Conservation (phyloP, 345 rosid genomes). For the Raphanus raphanistrum region DNA sequence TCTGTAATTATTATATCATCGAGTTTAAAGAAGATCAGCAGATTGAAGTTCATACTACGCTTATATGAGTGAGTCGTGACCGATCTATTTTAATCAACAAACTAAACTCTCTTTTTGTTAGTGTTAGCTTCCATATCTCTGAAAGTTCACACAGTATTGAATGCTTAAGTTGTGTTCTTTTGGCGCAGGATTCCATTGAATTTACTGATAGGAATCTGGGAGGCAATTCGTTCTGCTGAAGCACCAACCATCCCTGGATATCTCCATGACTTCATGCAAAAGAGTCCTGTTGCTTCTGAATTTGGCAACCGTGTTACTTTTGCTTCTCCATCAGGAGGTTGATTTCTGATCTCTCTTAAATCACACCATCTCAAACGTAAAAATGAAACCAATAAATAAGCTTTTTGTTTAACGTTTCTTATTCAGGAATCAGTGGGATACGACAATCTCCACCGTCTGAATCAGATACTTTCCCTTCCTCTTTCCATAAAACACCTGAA, state of each 20-base stretch:
- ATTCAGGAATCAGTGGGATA: conserved; percentile 47
- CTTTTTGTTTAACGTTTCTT: background rate
- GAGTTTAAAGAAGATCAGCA: conserved; percentile 45
- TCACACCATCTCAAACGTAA: conserved; percentile 12
- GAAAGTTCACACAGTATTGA: conserved; percentile 4
- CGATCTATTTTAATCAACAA: background rate
- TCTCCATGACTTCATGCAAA: conserved; percentile 40
- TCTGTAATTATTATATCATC: conserved; percentile 50
- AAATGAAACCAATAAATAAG: conserved; percentile 8
- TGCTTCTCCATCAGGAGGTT: conserved; percentile 35
- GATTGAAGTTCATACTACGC: conserved; percentile 50
- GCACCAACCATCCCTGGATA: conserved; percentile 44
- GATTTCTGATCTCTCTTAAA: conserved; percentile 6
- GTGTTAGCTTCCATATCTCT: background rate
- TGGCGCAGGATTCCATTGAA: conserved; percentile 58
- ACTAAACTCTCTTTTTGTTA: background rate
- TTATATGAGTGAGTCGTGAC: conserved; percentile 50
- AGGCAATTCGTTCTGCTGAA: conserved; percentile 46
- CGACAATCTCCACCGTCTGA: conserved; percentile 43
- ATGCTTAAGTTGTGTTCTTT: conserved; percentile 26
- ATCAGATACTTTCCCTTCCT: conserved; percentile 55
- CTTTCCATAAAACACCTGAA: conserved; percentile 69
- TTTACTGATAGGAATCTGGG: conserved; percentile 35
- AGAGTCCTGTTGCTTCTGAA: conserved; percentile 40
- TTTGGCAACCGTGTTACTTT: conserved; percentile 9